phyloP scores from a whole-genome alignment of 1,284 basidiomycete genomes.

The Fomitopsis schrenkii region DNA sequence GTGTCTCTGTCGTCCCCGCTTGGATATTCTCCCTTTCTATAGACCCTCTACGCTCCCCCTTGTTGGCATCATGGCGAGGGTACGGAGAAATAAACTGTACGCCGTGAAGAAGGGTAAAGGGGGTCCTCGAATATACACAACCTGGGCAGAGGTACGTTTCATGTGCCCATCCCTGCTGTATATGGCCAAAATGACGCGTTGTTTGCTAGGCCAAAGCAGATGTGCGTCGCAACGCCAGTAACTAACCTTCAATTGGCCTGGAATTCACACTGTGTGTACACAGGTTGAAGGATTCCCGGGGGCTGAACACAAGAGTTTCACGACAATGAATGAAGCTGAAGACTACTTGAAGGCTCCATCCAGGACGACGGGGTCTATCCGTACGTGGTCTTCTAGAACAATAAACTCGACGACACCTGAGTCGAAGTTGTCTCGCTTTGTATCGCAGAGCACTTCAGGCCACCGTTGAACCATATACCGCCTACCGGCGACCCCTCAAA shows the following conservation, averaged over 20 bases:
- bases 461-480: no score
- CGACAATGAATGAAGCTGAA: conserved; percentile 22
- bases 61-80: conserved; percentile 2
- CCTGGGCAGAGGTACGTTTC: conserved; percentile 49
- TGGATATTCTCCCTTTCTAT: no score
- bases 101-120: conserved; percentile 51
- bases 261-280: background rate
- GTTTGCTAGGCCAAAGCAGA: background rate
- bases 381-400: no score
- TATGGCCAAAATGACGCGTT: background rate
- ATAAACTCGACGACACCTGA: no score
- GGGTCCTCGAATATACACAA: conserved; percentile 48
- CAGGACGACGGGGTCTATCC: no score
- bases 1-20: no score
- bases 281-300: conserved; percentile 22
- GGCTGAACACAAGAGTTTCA: conserved; percentile 43
- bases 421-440: no score
- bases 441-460: no score
- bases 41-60: no score
- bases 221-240: background rate
- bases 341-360: conserved; percentile 13
- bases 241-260: no score
- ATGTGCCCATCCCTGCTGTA: background rate
- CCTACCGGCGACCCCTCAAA: no score
- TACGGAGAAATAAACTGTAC: conserved; percentile 40